Evolutionary conservation across 352 stramenopile species (phyloP).

Genomic region (Phytopythium chamaehyphon): DNA sequence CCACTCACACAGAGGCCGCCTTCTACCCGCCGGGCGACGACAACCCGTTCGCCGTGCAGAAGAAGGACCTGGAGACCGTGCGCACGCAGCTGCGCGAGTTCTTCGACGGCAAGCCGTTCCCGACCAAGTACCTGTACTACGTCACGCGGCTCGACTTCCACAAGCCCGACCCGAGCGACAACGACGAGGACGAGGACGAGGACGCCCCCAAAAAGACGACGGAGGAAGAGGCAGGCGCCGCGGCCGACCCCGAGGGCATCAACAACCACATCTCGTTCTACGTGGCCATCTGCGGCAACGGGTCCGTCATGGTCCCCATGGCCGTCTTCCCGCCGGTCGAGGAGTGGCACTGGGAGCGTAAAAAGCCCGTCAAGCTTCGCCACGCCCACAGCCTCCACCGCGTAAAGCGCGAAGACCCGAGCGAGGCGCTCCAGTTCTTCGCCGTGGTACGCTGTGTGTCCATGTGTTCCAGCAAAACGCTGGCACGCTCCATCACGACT

Average conservation of each 20-base stretch:
- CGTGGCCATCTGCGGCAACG: constrained; percentile 82
- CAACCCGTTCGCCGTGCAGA: constrained; percentile 19
- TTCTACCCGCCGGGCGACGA: constrained; percentile 65
- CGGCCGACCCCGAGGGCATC: constrained; percentile 21
- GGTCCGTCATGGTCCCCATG: constrained; percentile 85
- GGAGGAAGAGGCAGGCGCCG: background rate
- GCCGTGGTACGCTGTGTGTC: constrained; percentile 36
- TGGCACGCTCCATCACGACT: no score
- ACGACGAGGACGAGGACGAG: constrained; percentile 29
- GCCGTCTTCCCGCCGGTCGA: constrained; percentile 78
- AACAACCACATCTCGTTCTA: constrained; percentile 78
- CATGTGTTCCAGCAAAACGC: background rate
- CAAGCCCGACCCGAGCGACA: constrained; percentile 45
- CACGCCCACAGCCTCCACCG: constrained; percentile 81
- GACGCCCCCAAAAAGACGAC: constrained; percentile 11
- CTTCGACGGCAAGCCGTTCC: constrained; percentile 77
- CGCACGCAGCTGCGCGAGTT: constrained; percentile 71
- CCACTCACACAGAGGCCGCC: constrained; percentile 21
- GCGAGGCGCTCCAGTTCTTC: constrained; percentile 80
- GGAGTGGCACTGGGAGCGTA: constrained; percentile 81
- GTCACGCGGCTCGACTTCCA: constrained; percentile 80
- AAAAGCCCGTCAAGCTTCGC: constrained; percentile 79
- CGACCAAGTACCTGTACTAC: constrained; percentile 85
- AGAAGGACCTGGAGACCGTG: constrained; percentile 65
- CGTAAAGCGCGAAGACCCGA: constrained; percentile 61